Conservation (phyloP, 306 rosid genomes). For the Cicer pinnatifidum region DNA sequence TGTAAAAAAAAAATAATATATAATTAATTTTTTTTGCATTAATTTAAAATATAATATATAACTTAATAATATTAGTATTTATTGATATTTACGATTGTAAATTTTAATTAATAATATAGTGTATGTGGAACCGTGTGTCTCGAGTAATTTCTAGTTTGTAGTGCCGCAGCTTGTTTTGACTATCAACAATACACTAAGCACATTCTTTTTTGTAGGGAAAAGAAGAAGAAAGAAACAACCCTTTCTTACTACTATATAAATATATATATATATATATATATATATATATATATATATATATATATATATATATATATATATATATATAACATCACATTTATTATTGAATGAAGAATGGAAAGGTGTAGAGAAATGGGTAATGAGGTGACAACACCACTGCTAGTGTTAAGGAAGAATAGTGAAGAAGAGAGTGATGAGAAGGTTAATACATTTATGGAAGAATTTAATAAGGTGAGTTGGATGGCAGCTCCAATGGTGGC, state of each 20-base stretch:
- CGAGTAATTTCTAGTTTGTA: too few species aligned
- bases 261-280: neutral
- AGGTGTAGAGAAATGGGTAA: constrained; percentile 42
- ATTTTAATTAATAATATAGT: too few species aligned
- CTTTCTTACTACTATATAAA: neutral
- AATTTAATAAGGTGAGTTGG: constrained; percentile 46
- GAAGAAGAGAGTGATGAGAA: constrained; percentile 25
- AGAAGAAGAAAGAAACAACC: too few species aligned
- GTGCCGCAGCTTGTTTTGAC: too few species aligned
- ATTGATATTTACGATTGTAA: too few species aligned
- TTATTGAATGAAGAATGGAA: constrained; percentile 27
- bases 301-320: neutral
- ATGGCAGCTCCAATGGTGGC: constrained; percentile 65
- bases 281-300: neutral
- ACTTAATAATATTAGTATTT: too few species aligned
- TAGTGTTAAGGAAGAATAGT: constrained; percentile 13
- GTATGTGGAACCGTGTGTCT: too few species aligned
- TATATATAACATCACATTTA: neutral
- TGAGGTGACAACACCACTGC: constrained; percentile 40
- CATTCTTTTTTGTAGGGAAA: too few species aligned
- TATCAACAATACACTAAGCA: too few species aligned
- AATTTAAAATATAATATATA: too few species aligned
- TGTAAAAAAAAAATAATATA: too few species aligned
- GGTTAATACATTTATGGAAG: constrained; percentile 38
- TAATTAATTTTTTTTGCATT: too few species aligned